A percentile compares a stretch with the other conserved stretches of the same genome.
These are phyloP conservation scores for Rhizomucor miehei DNA, from an alignment of 371 early-diverging fungal genomes.

Conservation along the genomic window DNA sequence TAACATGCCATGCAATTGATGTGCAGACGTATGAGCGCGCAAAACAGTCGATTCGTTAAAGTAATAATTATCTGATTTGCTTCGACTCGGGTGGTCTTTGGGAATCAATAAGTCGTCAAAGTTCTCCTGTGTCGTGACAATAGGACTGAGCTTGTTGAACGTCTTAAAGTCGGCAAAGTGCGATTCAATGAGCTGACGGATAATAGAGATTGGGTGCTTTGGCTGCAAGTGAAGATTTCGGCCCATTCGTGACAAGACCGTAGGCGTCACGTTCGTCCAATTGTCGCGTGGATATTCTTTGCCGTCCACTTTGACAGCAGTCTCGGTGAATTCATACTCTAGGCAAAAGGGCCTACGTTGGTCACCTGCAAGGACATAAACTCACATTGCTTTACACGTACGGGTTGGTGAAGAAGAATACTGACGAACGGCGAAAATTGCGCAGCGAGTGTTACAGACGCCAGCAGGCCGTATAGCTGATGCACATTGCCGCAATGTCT, in stretches of 20 bases:
- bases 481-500: no score
- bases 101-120: slow-evolving; percentile 92
- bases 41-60: slow-evolving; percentile 77
- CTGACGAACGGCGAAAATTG: no score
- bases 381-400: no score
- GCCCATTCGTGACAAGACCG: slow-evolving; percentile 74
- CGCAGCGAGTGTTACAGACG: no score
- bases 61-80: slow-evolving; percentile 90
- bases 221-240: slow-evolving; percentile 78
- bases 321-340: no score
- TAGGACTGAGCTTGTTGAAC: slow-evolving; percentile 69
- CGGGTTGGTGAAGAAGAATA: no score
- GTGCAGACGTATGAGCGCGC: slow-evolving; percentile 95
- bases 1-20: slow-evolving; percentile 78
- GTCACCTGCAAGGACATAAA: no score
- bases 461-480: no score
- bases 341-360: no score
- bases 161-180: slow-evolving; percentile 68
- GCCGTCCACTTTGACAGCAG: slow-evolving; percentile 39
- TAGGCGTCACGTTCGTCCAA: slow-evolving; percentile 78
- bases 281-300: slow-evolving; percentile 56
- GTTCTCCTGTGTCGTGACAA: slow-evolving; percentile 82
- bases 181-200: slow-evolving; percentile 75
- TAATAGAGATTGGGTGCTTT: slow-evolving; percentile 86
- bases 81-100: slow-evolving; percentile 81